These are phyloP conservation scores for Cupressus sempervirens DNA, from an alignment of 75 land plant species.

Conservation along the genomic window DNA sequence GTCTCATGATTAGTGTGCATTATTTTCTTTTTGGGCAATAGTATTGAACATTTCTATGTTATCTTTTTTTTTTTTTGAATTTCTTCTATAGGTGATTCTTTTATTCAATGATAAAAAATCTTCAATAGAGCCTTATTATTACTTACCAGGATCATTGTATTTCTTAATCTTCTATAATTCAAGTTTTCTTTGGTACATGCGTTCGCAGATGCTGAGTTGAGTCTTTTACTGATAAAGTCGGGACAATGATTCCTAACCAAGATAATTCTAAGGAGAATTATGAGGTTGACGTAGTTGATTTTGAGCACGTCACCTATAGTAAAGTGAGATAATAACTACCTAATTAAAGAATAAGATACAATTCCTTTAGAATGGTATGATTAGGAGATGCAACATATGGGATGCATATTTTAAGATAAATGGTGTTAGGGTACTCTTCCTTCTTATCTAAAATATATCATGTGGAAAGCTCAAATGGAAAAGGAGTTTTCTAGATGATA, in stretches of 20 bases:
- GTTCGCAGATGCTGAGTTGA: conserved; percentile 44
- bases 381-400: conserved; percentile 49
- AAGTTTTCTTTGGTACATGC: conserved; percentile 44
- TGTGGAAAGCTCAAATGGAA: conserved; percentile 91
- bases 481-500: conserved; percentile 95
- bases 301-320: conserved; percentile 70
- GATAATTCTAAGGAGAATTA: conserved; percentile 23
- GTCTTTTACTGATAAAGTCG: conserved; percentile 49
- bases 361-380: conserved; percentile 23
- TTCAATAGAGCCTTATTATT: too few relatives aligned
- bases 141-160: conserved; percentile 36
- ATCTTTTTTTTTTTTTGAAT: too few relatives aligned
- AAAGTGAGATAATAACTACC: conserved; percentile 24
- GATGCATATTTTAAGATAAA: conserved; percentile 94
- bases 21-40: too few relatives aligned
- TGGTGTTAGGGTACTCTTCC: conserved; percentile 79
- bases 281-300: conserved; percentile 69
- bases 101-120: too few relatives aligned
- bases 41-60: too few relatives aligned
- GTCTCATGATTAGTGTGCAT: too few relatives aligned
- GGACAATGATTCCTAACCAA: conserved; percentile 34
- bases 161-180: conserved; percentile 56
- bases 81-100: too few relatives aligned
- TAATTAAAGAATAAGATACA: conserved; percentile 27
- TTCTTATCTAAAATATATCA: conserved; percentile 79